Evolutionary conservation across 73 alveolate genomes (phyloP).

Genomic region (Uronychia binucleata): DNA sequence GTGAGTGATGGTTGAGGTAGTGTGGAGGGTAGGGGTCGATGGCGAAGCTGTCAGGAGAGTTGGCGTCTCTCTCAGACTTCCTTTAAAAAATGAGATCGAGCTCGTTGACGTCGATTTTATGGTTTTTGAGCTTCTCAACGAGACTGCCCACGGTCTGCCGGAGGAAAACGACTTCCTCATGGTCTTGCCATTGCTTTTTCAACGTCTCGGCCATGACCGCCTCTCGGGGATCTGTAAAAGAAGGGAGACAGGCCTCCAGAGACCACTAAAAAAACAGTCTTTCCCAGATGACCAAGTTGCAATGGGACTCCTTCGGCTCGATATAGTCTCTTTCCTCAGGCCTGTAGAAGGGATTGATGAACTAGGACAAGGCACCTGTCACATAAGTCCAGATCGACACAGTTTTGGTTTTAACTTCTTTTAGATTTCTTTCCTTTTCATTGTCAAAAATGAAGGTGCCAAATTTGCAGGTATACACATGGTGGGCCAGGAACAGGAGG

Average conservation of each 20-base stretch:
- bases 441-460: constrained; percentile 94
- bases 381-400: constrained; percentile 66
- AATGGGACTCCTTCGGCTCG: not conserved
- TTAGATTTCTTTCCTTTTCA: constrained; percentile 76
- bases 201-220: not conserved
- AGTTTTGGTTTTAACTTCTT: constrained; percentile 15
- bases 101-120: not conserved
- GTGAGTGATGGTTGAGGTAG: too few species aligned
- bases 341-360: constrained; percentile 53
- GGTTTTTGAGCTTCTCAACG: not conserved
- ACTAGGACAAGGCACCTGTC: constrained; percentile 1
- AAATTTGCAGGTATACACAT: constrained; percentile 78
- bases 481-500: constrained; percentile 81
- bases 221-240: not conserved
- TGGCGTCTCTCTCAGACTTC: too few species aligned
- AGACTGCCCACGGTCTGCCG: not conserved
- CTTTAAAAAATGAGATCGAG: too few species aligned
- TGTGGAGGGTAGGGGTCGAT: too few species aligned
- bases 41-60: too few species aligned
- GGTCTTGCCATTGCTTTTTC: not conserved
- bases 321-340: constrained; percentile 4
- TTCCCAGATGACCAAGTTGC: not conserved
- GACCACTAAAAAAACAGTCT: not conserved
- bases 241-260: not conserved
- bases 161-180: not conserved